Base-by-base conservation (phyloP, 108 stramenopile species). In the Schizochytrium sp. region DNA sequence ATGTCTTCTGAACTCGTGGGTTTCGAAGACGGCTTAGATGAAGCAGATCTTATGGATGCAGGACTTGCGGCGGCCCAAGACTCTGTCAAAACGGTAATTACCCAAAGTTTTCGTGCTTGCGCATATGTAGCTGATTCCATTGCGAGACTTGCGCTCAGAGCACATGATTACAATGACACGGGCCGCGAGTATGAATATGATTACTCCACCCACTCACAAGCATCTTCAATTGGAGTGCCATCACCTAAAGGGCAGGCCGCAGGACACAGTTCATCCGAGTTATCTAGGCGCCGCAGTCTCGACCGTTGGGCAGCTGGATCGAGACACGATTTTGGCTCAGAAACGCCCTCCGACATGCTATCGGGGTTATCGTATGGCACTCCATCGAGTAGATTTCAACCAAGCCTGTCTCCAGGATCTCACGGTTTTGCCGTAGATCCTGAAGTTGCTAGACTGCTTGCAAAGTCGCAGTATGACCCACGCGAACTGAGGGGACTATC, bases 41-140 rank as follows among this genome's bases (percentile, higher is more conserved):
- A 83, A 28, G 53, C 47, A n/a, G 76, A 83, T 40, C 53, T 83
- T 38, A 55, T 83, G 38, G 76, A 83, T 55, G 76, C 76, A 2
- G 76, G 76, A 13, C 76, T 83, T 2, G 76, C 76, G 10, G 76
- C 76, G n/a, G 40, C 76, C n/a, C 76, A 83, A 53, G 76, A 83
- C 53, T 83, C 76, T 40, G 76, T 83, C 47, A 83, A 83, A 28
- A 83, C 76, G 38, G 76, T 83, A n/a, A 83, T 83, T 40, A 83
- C 76, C 50, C 76, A 83, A 53, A 83, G 76, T 53, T 83, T 83
- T 55, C 76, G 76, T 53, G 76, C 76, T 5, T 83, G 76, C 55
- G 76, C 76, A 49, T 83, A 55, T 40, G 40, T 53, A n/a, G 28
- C 40, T 5, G 76, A 83, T 12, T 83, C 40, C 50, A 28, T 83